phyloP scores from a whole-genome alignment of 83 land plant genomes.

The Isoetes engelmannii region DNA sequence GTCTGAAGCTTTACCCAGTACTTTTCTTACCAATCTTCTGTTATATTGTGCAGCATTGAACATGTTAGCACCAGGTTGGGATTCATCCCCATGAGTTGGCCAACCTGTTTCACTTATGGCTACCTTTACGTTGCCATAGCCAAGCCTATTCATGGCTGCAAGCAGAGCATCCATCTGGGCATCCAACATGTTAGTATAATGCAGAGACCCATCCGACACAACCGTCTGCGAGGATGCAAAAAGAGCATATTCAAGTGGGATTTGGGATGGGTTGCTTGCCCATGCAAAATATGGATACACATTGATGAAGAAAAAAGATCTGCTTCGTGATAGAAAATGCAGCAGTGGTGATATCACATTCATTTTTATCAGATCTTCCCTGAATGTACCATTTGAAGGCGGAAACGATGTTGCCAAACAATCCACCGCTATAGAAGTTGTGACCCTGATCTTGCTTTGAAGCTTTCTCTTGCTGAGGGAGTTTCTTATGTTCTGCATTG shows the following conservation, averaged over 20 bases:
- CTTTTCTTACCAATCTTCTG: constrained; percentile 39
- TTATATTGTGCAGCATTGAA: constrained; percentile 55
- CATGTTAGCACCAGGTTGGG: not conserved
- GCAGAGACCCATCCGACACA: not conserved
- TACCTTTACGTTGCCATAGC: constrained; percentile 1
- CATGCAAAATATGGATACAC: constrained; percentile 28
- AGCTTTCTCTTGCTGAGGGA: constrained; percentile 25
- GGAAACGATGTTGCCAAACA: constrained; percentile 38
- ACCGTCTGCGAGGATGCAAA: not conserved
- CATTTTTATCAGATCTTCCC: not conserved
- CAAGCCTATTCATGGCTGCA: not conserved
- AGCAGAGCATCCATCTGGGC: constrained; percentile 1
- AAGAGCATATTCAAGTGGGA: constrained; percentile 12
- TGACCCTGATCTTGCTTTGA: constrained; percentile 33
- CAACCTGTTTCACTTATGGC: not conserved
- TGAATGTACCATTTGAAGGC: constrained; percentile 1
- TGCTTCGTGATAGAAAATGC: not conserved
- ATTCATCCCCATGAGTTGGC: not conserved
- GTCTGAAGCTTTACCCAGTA: constrained; percentile 8
- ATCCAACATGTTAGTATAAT: not conserved
- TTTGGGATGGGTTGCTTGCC: not conserved
- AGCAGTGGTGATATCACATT: not conserved
- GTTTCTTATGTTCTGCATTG: constrained; percentile 41
- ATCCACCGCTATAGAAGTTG: constrained; percentile 47
- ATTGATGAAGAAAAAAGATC: constrained; percentile 51